A percentile compares a stretch with the other conserved stretches of the same genome.
Conservation (phyloP, 106 monocot genomes). For the Dioscorea dumetorum region DNA sequence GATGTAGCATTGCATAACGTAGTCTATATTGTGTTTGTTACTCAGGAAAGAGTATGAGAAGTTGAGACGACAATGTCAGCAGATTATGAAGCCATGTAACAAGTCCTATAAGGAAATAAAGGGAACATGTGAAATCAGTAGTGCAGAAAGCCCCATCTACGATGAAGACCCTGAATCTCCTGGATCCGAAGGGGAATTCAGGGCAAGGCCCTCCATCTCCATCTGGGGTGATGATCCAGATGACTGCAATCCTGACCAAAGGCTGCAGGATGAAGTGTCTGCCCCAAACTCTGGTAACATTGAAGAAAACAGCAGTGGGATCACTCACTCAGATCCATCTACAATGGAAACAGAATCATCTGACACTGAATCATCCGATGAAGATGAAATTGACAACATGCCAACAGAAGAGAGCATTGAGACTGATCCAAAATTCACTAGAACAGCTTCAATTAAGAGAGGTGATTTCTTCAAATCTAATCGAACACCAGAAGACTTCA, state of each 20-base stretch:
- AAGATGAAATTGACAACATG: conserved; percentile 36
- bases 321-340: conserved; percentile 18
- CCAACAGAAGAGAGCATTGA: conserved; percentile 20
- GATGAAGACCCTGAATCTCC: conserved; percentile 33
- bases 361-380: conserved; percentile 47
- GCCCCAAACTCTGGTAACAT: conserved; percentile 8
- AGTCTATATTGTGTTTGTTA: conserved; percentile 1
- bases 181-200: conserved; percentile 17
- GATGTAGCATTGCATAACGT: neutral
- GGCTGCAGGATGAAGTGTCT: conserved; percentile 13
- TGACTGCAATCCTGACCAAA: conserved; percentile 11
- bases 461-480: conserved; percentile 24
- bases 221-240: conserved; percentile 13
- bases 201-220: conserved; percentile 10
- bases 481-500: conserved; percentile 53
- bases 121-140: conserved; percentile 13
- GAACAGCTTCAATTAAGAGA: conserved; percentile 23
- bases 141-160: conserved; percentile 9
- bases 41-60: conserved; percentile 71
- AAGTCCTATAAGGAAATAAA: conserved; percentile 17
- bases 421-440: conserved; percentile 21
- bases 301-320: conserved; percentile 18
- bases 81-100: conserved; percentile 25
- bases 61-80: conserved; percentile 48
- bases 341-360: conserved; percentile 45